phyloP scores from a whole-genome alignment of 768 basidiomycete genomes.

The Mycena latifolia region DNA sequence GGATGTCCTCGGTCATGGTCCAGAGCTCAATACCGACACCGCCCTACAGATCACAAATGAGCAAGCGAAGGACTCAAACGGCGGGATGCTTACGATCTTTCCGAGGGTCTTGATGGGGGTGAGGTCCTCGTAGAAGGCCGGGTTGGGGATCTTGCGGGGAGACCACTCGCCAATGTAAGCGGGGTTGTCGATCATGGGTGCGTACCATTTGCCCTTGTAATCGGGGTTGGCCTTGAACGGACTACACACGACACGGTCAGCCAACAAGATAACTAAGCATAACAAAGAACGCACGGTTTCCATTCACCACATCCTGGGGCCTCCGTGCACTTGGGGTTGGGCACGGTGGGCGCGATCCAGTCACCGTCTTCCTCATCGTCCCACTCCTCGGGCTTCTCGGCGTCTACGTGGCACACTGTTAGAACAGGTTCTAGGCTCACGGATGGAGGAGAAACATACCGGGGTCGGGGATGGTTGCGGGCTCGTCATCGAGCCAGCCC shows the following conservation, averaged over 20 bases:
- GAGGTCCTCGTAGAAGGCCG: constrained; percentile 89
- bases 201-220: constrained; percentile 99
- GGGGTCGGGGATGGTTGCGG: constrained; percentile 85
- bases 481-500: constrained; percentile 96
- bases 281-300: constrained; percentile 68
- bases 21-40: constrained; percentile 98
- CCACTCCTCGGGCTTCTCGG: constrained; percentile 99
- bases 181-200: constrained; percentile 96
- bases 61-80: constrained; percentile 9
- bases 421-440: not conserved
- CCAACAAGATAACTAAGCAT: constrained; percentile 5
- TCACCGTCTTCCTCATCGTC: constrained; percentile 99
- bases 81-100: constrained; percentile 77
- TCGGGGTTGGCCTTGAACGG: constrained; percentile 91
- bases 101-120: constrained; percentile 84
- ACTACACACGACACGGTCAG: constrained; percentile 48
- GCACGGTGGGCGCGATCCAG: constrained; percentile 92
- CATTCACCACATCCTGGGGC: constrained; percentile 97
- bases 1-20: constrained; percentile 98
- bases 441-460: constrained; percentile 54
- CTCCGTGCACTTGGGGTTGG: constrained; percentile 91
- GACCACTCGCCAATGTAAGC: constrained; percentile 97
- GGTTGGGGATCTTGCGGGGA: constrained; percentile 92
- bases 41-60: constrained; percentile 60
- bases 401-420: constrained; percentile 58